Evolutionary conservation across 1,139 yeast species (phyloP), one percentile per base, ranked within the genome.

Genomic region (Blastobotrys apis): DNA sequence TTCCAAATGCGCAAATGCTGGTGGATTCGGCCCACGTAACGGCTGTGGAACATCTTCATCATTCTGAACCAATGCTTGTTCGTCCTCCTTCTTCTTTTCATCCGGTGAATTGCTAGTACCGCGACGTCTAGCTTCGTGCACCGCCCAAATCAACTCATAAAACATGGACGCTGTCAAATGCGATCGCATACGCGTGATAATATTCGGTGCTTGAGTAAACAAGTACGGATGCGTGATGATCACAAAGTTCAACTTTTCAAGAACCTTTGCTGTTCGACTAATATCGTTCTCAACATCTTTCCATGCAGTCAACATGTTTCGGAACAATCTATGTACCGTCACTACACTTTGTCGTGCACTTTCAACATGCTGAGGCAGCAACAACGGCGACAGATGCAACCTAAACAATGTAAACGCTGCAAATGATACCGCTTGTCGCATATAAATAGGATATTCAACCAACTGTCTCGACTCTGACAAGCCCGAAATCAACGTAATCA

Each of bases 251-350:
- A 88, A 72, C 60, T 87, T 87, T 57, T 90, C 97, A 55, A 90
- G 71, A n/a, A 88, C 94, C 55, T 85, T 85, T 1, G 97, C 97
- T 0, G 94, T 86, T 62, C 97, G 75, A 2, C 94, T 82, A 31
- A 88, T 84, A 63, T 88, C 97, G 64, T 87, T 88, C 53, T 86
- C 88, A 40, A 88, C 85, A 54, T 82, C 86, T 51, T 83, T 81
- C 97, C 97, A 90, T 8, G 95, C 90, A 2, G 92, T 80, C 36
- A 88, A 70, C 62, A 92, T 88, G 60, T 90, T 88, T 63, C 97
- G 74, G 62, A 81, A 84, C 41, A 88, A 67, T 57, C 96, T 72
- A 64, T 90, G 97, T 1, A 87, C 94, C 0, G 97, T 88, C 19
- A 90, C 97, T 58, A 90, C 85, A 9, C 94, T 84, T 64, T 88